Evolutionary conservation across 2,329 filamentous ascomycete genomes (phyloP).

Genomic region (Fonsecaea multimorphosa): DNA sequence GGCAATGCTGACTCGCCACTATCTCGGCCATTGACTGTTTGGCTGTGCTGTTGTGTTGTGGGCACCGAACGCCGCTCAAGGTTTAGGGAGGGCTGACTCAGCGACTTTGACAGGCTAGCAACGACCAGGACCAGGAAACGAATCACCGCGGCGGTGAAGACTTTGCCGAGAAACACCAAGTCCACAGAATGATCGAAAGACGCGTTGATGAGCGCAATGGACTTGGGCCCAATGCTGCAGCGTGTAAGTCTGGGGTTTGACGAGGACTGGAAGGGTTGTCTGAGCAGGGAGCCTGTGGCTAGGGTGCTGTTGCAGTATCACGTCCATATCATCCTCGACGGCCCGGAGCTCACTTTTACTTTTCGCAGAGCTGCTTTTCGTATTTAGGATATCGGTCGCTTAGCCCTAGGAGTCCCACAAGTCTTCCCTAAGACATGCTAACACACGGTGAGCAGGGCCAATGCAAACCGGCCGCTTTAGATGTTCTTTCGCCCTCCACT

Average conservation of each 20-base stretch:
- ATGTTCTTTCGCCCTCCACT: background rate
- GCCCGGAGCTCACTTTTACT: background rate
- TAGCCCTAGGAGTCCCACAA: background rate
- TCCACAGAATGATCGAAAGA: background rate
- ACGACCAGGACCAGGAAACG: background rate
- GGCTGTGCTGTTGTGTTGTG: background rate
- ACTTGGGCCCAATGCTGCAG: background rate
- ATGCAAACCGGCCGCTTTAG: background rate
- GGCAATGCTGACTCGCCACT: constrained; percentile 6
- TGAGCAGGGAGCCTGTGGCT: background rate
- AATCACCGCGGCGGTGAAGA: background rate
- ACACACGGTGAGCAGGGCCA: background rate
- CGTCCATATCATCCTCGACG: background rate
- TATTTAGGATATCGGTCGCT: background rate
- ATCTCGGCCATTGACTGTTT: background rate
- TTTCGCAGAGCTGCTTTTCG: too few relatives aligned
- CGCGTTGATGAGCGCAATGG: background rate
- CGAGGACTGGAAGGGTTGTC: background rate
- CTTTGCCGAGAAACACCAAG: constrained; percentile 3
- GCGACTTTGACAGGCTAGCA: background rate
- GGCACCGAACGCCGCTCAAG: background rate
- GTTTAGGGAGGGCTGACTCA: background rate
- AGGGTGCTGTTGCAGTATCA: background rate
- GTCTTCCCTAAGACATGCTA: background rate
- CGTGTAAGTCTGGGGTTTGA: background rate